Conservation (phyloP, 768 basidiomycete genomes). For the Dentipellis sp. region DNA sequence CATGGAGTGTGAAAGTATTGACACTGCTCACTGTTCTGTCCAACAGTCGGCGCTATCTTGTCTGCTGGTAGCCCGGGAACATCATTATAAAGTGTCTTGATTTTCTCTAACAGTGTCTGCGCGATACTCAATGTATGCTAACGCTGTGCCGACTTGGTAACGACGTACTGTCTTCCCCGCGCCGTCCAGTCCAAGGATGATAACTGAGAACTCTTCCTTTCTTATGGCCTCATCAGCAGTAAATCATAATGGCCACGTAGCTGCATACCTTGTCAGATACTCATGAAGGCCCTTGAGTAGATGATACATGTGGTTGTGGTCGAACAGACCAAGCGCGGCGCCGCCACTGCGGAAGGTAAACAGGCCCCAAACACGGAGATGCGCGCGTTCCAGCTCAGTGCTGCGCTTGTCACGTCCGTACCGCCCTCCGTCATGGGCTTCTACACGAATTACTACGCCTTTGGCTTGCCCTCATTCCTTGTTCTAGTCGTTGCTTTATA, state of each 20-base stretch:
- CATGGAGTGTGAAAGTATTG: neutral
- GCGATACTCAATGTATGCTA: neutral
- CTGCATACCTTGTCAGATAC: conserved; percentile 67
- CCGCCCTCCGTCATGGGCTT: conserved; percentile 22
- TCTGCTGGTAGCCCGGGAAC: conserved; percentile 82
- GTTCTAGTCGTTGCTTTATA: conserved; percentile 68
- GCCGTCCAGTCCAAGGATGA: conserved; percentile 89
- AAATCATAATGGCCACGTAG: neutral
- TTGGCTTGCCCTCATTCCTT: conserved; percentile 63
- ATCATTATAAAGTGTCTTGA: conserved; percentile 87
- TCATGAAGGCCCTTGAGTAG: conserved; percentile 88
- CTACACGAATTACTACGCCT: conserved; percentile 42
- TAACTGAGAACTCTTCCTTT: conserved; percentile 87
- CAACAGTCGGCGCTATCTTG: conserved; percentile 94
- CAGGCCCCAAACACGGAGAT: neutral
- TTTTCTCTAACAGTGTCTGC: conserved; percentile 84
- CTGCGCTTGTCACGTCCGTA: neutral
- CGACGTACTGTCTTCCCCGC: conserved; percentile 78
- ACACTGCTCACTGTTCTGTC: conserved; percentile 80
- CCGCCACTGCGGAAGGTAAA: neutral
- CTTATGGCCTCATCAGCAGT: conserved; percentile 24
- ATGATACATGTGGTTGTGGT: conserved; percentile 65
- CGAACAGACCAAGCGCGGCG: neutral
- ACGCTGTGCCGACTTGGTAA: neutral
- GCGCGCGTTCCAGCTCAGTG: neutral